phyloP scores from a whole-genome alignment of 129 eudicot genomes.

The Helianthus annuus region DNA sequence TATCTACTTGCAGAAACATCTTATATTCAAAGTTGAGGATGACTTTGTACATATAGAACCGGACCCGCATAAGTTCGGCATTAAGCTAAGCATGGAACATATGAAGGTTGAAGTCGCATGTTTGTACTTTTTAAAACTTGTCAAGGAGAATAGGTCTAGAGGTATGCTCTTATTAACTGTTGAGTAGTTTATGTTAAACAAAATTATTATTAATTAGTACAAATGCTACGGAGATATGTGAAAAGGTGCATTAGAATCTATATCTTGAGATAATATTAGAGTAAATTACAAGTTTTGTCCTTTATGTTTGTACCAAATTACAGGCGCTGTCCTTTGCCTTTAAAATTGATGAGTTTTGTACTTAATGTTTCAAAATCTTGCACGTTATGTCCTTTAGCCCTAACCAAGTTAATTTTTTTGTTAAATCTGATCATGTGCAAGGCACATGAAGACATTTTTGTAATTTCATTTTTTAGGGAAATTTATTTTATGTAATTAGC shows the following conservation, averaged over 20 bases:
- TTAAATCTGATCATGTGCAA: too few relatives aligned
- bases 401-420: too few relatives aligned
- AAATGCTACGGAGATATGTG: neutral
- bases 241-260: neutral
- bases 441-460: too few relatives aligned
- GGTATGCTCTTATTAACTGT: slow-evolving; percentile 44
- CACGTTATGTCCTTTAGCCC: too few relatives aligned
- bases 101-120: slow-evolving; percentile 81
- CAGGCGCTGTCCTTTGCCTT: too few relatives aligned
- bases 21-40: slow-evolving; percentile 64
- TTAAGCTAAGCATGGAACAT: slow-evolving; percentile 51
- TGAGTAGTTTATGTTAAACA: neutral
- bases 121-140: slow-evolving; percentile 64
- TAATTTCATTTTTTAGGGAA: too few relatives aligned
- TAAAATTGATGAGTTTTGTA: too few relatives aligned
- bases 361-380: too few relatives aligned
- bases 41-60: slow-evolving; percentile 54
- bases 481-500: too few relatives aligned
- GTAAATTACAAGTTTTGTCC: too few relatives aligned
- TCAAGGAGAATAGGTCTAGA: slow-evolving; percentile 66
- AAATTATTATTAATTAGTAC: neutral
- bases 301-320: too few relatives aligned
- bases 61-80: slow-evolving; percentile 38
- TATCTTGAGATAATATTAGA: neutral
- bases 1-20: slow-evolving; percentile 57